Evolutionary conservation across 2,329 filamentous ascomycete genomes (phyloP).

Genomic region (Trichoderma guizhouense): DNA sequence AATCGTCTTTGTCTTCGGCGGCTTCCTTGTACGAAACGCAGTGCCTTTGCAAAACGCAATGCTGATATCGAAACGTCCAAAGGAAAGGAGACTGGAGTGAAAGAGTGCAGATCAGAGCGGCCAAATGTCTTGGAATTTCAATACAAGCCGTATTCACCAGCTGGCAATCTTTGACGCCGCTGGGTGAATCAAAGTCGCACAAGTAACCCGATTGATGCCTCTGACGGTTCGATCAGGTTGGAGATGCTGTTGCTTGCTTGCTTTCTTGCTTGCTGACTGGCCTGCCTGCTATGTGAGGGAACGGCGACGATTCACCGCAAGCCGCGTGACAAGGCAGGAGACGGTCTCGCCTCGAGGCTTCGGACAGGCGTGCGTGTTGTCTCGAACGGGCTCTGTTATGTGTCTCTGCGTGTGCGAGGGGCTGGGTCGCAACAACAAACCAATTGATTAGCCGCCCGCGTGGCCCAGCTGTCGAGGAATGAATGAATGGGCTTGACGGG

Average conservation of each 20-base stretch:
- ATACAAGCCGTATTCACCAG: neutral
- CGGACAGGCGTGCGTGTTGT: constrained; percentile 9
- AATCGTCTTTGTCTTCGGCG: neutral
- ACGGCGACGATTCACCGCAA: neutral
- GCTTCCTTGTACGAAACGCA: neutral
- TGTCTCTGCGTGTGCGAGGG: constrained; percentile 6
- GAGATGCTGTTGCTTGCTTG: neutral
- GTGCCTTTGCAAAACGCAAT: neutral
- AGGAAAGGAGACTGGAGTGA: neutral
- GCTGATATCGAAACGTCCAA: neutral
- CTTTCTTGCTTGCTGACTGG: neutral
- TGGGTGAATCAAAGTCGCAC: neutral
- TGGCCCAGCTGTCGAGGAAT: constrained; percentile 5
- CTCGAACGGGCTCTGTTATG: neutral
- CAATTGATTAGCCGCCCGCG: neutral
- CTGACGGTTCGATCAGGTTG: neutral
- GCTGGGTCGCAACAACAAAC: neutral
- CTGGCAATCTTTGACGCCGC: neutral
- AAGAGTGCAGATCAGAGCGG: neutral
- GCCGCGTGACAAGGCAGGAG: neutral
- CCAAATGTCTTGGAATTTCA: neutral
- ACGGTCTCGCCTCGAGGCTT: neutral
- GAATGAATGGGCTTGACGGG: neutral
- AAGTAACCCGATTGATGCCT: neutral
- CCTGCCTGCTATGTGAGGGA: neutral